phyloP scores from a whole-genome alignment of 129 eudicot genomes.

The Solidago caesia region DNA sequence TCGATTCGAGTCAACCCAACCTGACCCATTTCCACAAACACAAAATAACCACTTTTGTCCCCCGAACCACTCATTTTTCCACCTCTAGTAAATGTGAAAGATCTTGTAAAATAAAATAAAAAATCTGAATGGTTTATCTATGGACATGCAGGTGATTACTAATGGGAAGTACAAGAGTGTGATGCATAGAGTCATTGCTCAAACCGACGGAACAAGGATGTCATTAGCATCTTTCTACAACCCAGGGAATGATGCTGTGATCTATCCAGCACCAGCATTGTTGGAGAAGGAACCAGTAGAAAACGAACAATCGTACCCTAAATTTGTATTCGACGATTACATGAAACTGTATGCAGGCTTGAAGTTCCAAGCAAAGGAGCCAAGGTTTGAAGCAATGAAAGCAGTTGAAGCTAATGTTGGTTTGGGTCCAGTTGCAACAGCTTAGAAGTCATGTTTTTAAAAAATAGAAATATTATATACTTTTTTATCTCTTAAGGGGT shows the following conservation, averaged over 20 bases:
- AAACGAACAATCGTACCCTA: slow-evolving; percentile 52
- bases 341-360: slow-evolving; percentile 71
- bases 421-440: slow-evolving; percentile 44
- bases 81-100: not conserved
- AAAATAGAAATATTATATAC: slow-evolving; percentile 20
- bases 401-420: slow-evolving; percentile 46
- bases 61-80: too few relatives aligned
- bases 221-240: slow-evolving; percentile 69
- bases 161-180: slow-evolving; percentile 80
- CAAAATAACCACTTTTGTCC: too few relatives aligned
- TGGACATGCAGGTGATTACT: slow-evolving; percentile 55
- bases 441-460: slow-evolving; percentile 26
- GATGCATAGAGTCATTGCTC: slow-evolving; percentile 69
- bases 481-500: slow-evolving; percentile 19
- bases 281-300: slow-evolving; percentile 47
- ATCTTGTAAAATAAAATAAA: not conserved
- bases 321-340: slow-evolving; percentile 72
- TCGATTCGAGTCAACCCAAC: too few relatives aligned
- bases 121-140: slow-evolving; percentile 14
- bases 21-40: too few relatives aligned
- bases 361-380: slow-evolving; percentile 75
- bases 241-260: slow-evolving; percentile 67
- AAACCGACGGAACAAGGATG: slow-evolving; percentile 68
- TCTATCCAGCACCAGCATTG: slow-evolving; percentile 57
- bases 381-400: slow-evolving; percentile 79